Percentiles rank a stretch among this genome's conserved stretches.
phyloP scores from a whole-genome alignment of 306 rosid species.

The Bauhinia variegata region DNA sequence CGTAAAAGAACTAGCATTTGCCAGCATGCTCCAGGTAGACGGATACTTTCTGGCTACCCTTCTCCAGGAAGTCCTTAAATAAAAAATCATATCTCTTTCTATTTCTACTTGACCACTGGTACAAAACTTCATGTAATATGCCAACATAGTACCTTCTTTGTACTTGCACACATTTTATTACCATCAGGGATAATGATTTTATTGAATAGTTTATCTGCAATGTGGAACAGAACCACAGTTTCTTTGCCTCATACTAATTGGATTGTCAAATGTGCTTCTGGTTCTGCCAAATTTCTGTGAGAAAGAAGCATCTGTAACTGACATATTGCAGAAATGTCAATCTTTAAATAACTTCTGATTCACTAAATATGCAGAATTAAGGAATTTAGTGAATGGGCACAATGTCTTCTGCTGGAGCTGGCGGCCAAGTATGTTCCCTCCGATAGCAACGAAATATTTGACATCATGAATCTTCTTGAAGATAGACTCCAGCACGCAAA shows the following conservation, averaged over 20 bases:
- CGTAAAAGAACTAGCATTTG: background rate
- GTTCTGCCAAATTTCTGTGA: conserved; percentile 23
- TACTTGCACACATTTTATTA: conserved; percentile 7
- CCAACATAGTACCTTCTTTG: conserved; percentile 10
- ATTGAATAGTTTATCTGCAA: too few relatives aligned
- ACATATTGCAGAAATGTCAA: conserved; percentile 19
- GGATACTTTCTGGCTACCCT: conserved; percentile 24
- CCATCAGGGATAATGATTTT: conserved; percentile 21
- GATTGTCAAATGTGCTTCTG: conserved; percentile 14
- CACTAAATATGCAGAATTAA: conserved; percentile 66
- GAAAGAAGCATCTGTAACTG: conserved; percentile 12
- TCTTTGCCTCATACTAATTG: conserved; percentile 19
- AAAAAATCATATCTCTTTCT: conserved; percentile 9
- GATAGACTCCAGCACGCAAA: conserved; percentile 99
- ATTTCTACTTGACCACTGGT: conserved; percentile 4
- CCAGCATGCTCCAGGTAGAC: too few relatives aligned
- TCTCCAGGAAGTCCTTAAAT: background rate
- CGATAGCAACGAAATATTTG: conserved; percentile 88
- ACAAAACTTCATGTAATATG: conserved; percentile 15
- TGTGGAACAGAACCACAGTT: conserved; percentile 2
- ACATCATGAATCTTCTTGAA: conserved; percentile 97
- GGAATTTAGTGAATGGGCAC: conserved; percentile 98
- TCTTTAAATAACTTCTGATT: conserved; percentile 34
- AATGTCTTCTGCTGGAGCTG: conserved; percentile 87
- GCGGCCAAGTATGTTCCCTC: conserved; percentile 86